phyloP scores from a whole-genome alignment of 495 filamentous ascomycete genomes.

The Penicillium cataractarum region DNA sequence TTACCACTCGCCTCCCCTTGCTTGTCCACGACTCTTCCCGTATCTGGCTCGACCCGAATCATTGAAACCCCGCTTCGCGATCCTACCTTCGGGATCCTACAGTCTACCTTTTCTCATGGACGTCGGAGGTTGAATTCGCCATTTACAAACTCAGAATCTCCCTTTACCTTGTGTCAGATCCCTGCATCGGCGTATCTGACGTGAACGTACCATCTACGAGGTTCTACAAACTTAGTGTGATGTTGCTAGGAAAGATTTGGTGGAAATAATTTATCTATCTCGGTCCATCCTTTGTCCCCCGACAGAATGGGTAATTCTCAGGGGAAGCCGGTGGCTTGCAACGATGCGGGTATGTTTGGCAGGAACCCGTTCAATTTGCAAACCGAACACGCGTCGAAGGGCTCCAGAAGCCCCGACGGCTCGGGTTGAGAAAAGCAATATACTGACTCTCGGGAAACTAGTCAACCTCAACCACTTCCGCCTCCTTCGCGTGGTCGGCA shows the following conservation, averaged over 20 bases:
- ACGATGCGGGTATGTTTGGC: constrained; percentile 81
- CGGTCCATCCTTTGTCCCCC: constrained; percentile 19
- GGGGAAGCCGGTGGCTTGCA: constrained; percentile 89
- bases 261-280: constrained; percentile 22
- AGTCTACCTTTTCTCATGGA: constrained; percentile 22
- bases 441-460: constrained; percentile 39
- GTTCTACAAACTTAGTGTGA: constrained; percentile 33
- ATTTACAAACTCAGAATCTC: constrained; percentile 3
- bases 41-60: constrained; percentile 17
- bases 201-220: background rate
- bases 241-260: constrained; percentile 35
- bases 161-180: background rate
- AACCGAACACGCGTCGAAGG: background rate
- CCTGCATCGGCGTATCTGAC: constrained; percentile 2
- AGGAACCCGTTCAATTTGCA: background rate
- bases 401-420: background rate
- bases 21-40: background rate
- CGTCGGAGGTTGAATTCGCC: constrained; percentile 19
- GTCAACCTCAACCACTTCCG: constrained; percentile 98
- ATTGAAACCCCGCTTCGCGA: constrained; percentile 28
- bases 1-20: background rate
- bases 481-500: constrained; percentile 91
- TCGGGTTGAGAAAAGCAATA: constrained; percentile 3
- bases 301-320: constrained; percentile 86
- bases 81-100: constrained; percentile 22